These are phyloP conservation scores for Rhizodiscina lignyota DNA, from an alignment of 495 filamentous ascomycete genomes.

Conservation along the genomic window DNA sequence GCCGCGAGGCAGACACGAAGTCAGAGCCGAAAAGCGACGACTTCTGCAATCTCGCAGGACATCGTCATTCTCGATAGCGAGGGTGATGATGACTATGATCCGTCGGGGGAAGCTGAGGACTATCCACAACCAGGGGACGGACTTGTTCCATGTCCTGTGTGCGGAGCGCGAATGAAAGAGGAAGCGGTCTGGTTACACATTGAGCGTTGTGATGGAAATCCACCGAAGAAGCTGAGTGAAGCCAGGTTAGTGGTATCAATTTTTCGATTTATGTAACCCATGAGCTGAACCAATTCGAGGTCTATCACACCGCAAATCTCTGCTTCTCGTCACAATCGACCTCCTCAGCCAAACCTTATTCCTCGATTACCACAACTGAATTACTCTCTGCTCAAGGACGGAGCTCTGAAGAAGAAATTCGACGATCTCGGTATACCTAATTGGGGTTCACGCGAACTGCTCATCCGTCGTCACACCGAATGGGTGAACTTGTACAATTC, in stretches of 20 bases:
- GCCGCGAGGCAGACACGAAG: constrained; percentile 19
- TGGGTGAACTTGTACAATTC: constrained; percentile 96
- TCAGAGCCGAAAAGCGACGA: constrained; percentile 5
- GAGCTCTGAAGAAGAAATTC: constrained; percentile 59
- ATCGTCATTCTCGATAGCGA: constrained; percentile 18
- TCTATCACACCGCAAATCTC: no score
- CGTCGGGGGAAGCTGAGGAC: constrained; percentile 34
- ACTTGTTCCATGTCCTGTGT: constrained; percentile 69
- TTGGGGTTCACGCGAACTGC: constrained; percentile 41
- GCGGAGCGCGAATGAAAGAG: constrained; percentile 57
- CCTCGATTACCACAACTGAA: constrained; percentile 32
- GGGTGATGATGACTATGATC: constrained; percentile 6
- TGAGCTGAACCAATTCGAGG: no score
- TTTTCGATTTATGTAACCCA: no score
- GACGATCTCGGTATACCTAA: constrained; percentile 66
- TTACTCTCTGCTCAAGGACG: constrained; percentile 69
- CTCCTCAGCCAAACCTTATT: no score
- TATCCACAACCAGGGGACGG: constrained; percentile 27
- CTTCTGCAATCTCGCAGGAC: no score
- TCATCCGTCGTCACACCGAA: constrained; percentile 73
- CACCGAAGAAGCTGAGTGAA: no score
- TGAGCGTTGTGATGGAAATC: constrained; percentile 37
- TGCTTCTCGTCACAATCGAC: no score
- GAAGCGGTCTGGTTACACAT: constrained; percentile 59
- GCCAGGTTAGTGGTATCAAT: no score